A percentile compares a stretch with the other conserved stretches of the same genome.
phyloP scores from a whole-genome alignment of 805 yeast genomes.

The Saturnispora sekii region DNA sequence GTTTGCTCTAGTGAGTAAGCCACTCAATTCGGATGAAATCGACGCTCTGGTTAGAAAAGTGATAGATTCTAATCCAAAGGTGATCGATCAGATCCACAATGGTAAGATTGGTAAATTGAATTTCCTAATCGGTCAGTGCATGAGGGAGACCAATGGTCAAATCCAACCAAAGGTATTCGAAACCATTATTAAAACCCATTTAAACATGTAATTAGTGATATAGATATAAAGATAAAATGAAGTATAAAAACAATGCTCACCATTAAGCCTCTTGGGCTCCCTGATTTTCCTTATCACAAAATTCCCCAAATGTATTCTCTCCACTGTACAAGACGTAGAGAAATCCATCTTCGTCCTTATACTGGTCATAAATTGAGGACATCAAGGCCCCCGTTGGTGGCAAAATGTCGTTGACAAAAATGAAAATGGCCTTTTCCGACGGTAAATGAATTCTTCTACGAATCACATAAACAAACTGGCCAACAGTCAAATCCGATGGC shows the following conservation, averaged over 20 bases:
- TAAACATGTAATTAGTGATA: conserved; percentile 5
- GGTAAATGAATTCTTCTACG: conserved; percentile 94
- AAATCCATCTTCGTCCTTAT: conserved; percentile 96
- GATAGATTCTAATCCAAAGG: conserved; percentile 34
- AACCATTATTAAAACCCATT: conserved; percentile 15
- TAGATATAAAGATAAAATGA: background rate
- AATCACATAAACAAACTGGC: conserved; percentile 96
- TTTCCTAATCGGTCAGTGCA: conserved; percentile 73
- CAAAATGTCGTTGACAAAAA: conserved; percentile 90
- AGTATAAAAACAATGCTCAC: background rate
- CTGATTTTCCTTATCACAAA: background rate
- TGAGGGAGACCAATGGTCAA: conserved; percentile 69
- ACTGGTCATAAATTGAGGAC: conserved; percentile 92
- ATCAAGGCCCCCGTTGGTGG: conserved; percentile 98
- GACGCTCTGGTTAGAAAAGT: conserved; percentile 29
- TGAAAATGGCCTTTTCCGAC: conserved; percentile 95
- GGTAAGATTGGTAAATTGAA: conserved; percentile 58
- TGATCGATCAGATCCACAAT: conserved; percentile 47
- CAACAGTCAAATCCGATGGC: conserved; percentile 92
- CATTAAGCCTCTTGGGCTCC: background rate
- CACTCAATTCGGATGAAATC: conserved; percentile 26
- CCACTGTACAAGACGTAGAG: conserved; percentile 93
- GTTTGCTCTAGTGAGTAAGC: conserved; percentile 37
- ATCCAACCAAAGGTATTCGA: conserved; percentile 25
- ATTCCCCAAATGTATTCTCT: conserved; percentile 88